Evolutionary conservation across 305 asterid species (phyloP).

Genomic region (Solanum hybrid): DNA sequence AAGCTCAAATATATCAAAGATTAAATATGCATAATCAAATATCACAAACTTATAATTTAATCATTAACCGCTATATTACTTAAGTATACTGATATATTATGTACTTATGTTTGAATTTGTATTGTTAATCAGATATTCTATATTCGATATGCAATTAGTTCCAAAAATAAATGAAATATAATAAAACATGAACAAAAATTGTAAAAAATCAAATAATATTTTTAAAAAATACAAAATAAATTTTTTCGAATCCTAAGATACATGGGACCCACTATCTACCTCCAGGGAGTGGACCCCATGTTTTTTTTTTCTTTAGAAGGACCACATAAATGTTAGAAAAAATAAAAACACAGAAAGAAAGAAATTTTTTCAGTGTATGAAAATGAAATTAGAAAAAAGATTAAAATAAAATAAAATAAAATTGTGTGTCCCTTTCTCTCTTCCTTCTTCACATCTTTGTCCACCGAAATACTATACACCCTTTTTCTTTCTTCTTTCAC

Average conservation of each 20-base stretch:
- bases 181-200: too few species aligned
- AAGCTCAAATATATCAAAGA: background rate
- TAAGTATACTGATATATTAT: background rate
- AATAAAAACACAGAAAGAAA: too few species aligned
- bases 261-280: background rate
- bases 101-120: background rate
- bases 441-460: background rate
- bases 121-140: background rate
- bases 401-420: background rate
- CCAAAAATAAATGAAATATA: background rate
- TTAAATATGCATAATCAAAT: background rate
- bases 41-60: background rate
- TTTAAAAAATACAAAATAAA: rapidly evolving
- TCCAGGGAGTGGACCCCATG: background rate
- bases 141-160: background rate
- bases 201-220: too few species aligned
- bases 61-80: background rate
- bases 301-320: background rate
- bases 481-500: background rate
- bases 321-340: background rate
- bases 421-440: background rate
- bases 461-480: background rate
- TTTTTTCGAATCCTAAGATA: background rate
- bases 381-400: background rate
- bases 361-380: background rate